Evolutionary conservation across 2,329 filamentous ascomycete genomes (phyloP).

Genomic region (Trichoderma lentiforme): DNA sequence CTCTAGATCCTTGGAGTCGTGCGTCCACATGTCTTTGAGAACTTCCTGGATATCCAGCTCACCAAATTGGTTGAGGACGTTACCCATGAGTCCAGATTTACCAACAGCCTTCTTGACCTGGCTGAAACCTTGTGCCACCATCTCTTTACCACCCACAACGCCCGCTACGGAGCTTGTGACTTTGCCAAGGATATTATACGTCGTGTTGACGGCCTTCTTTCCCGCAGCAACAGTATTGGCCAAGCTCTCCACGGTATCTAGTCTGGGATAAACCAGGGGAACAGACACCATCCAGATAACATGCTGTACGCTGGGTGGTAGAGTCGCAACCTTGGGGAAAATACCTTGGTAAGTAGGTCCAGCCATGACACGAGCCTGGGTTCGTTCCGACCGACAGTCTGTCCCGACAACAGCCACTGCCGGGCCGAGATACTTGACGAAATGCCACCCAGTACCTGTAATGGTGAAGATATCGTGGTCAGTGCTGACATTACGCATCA

Average conservation of each 20-base stretch:
- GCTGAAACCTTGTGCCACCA: constrained; percentile 88
- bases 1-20: constrained; percentile 96
- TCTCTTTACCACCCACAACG: constrained; percentile 89
- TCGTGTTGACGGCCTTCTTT: constrained; percentile 94
- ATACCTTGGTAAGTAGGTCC: constrained; percentile 96
- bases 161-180: constrained; percentile 93
- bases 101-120: constrained; percentile 96
- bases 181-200: constrained; percentile 93
- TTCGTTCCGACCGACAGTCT: constrained; percentile 89
- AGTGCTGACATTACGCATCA: constrained; percentile 81
- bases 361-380: constrained; percentile 86
- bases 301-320: constrained; percentile 92
- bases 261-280: constrained; percentile 82
- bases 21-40: constrained; percentile 94
- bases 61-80: constrained; percentile 91
- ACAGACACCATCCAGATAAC: constrained; percentile 96
- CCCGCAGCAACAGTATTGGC: constrained; percentile 89
- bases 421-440: constrained; percentile 92
- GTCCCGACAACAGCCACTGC: constrained; percentile 85
- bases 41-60: constrained; percentile 95
- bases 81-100: constrained; percentile 92
- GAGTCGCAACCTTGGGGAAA: constrained; percentile 88
- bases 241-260: constrained; percentile 88
- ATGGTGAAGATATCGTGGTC: constrained; percentile 94
- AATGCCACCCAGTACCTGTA: constrained; percentile 97